Evolutionary conservation across 2,329 filamentous ascomycete species (phyloP), one percentile per base, ranked within the genome.

Genomic region (Chaetomium strumarium): DNA sequence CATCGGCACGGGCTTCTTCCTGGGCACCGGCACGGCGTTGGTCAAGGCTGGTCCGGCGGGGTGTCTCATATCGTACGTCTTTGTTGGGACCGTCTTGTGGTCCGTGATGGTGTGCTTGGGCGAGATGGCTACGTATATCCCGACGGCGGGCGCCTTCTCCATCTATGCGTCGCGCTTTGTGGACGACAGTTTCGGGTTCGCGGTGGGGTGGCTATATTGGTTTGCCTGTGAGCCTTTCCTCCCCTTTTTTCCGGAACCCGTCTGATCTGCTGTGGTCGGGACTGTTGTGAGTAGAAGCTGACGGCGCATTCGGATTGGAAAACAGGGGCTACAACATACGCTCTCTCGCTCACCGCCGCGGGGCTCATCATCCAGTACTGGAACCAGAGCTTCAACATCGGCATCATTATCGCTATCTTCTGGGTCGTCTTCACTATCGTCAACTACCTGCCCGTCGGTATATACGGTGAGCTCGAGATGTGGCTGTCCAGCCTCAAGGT

Each of bases 401-500:
- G 78, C 53, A 83, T 90, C 58, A 88, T 85, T 68, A 88, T 90
- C 61, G 77, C 77, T 37, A 72, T 90, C 50, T 90, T 90, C 70
- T 88, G 85, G 79, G 75, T 83, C 31, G 66, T 86, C 33, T 85
- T 91, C 63, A 85, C 83, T 0, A 72, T 73, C 1, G 65, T 85
- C 63, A 90, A 91, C 68, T 81, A 88, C 64, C 67, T 90, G 34
- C 85, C 86, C 2, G 81, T 91, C 41, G 78, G 79, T 46, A 81
- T 82, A 59, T 91, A 88, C 59, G 88, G 86, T 37, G 85, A 91
- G 64, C 73, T 88, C 29, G 88, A 92, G 66, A 88, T 90, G 69
- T 90, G 84, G 79, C 83, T 91, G 60, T 83, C 85, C 6, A 80
- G 76, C 52, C 81, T 92, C 73, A 92, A 92, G 68, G 85, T 91